Conservation (phyloP, 768 basidiomycete species). For the Amanita subjunquillea region DNA sequence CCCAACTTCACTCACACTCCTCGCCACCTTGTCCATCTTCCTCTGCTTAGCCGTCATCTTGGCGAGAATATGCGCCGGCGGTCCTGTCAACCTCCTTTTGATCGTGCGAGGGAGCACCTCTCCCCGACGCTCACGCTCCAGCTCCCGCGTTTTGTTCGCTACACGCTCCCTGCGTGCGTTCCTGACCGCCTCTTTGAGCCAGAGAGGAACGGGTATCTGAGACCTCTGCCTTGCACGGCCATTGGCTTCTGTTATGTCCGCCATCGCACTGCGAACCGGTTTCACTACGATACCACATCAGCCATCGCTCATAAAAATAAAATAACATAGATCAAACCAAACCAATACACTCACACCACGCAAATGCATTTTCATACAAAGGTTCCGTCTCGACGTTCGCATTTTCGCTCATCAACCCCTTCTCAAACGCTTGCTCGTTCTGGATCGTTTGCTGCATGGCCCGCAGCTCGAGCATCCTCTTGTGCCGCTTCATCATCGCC, state of each 20-base stretch:
- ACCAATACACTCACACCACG: not conserved
- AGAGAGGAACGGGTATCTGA: slow-evolving; percentile 30
- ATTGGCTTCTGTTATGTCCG: slow-evolving; percentile 22
- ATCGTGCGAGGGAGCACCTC: slow-evolving; percentile 43
- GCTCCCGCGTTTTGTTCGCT: slow-evolving; percentile 54
- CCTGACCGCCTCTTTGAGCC: slow-evolving; percentile 37
- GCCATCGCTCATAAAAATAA: not conserved
- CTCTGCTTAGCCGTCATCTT: slow-evolving; percentile 40
- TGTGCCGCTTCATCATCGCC: slow-evolving; percentile 32
- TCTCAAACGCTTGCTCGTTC: slow-evolving; percentile 27
- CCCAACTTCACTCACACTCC: slow-evolving; percentile 54
- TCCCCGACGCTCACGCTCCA: slow-evolving; percentile 50
- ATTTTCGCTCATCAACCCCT: slow-evolving; percentile 10
- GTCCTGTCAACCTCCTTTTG: slow-evolving; percentile 37
- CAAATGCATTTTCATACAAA: not conserved
- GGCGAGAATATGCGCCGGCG: slow-evolving; percentile 51
- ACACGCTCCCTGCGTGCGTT: slow-evolving; percentile 52
- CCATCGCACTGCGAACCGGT: slow-evolving; percentile 22
- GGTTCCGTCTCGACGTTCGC: no score
- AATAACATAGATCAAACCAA: no score
- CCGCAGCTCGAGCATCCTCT: slow-evolving; percentile 18
- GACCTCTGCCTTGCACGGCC: slow-evolving; percentile 31
- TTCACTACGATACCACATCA: slow-evolving; percentile 16
- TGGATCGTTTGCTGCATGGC: slow-evolving; percentile 21
- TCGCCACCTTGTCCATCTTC: slow-evolving; percentile 37